phyloP scores from a whole-genome alignment of 179 eudicot genomes.

The Beta corolliflora region DNA sequence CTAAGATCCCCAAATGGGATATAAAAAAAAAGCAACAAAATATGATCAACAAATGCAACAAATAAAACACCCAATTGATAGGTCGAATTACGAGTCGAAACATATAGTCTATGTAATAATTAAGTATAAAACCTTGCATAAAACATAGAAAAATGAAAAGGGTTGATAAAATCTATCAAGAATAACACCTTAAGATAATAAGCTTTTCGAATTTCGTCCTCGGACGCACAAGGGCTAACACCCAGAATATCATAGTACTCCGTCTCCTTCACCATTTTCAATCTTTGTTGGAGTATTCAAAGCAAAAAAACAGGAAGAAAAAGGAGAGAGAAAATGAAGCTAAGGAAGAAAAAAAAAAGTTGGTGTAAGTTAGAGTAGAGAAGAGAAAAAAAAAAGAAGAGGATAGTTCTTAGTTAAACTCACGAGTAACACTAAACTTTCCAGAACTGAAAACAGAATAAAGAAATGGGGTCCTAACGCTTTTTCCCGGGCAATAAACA shows the following conservation, averaged over 20 bases:
- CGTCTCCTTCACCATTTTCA: slow-evolving; percentile 69
- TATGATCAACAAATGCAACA: background rate
- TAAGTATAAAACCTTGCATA: background rate
- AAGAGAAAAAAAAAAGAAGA: too few relatives aligned
- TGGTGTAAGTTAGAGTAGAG: too few relatives aligned
- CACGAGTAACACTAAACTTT: slow-evolving; percentile 68
- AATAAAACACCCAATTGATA: background rate
- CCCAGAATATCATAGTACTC: slow-evolving; percentile 84
- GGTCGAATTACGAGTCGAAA: background rate
- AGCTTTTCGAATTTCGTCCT: slow-evolving; percentile 84
- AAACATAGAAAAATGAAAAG: background rate
- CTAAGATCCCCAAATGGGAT: background rate
- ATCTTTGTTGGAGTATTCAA: background rate
- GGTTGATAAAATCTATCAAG: background rate
- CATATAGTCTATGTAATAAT: background rate
- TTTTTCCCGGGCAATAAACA: slow-evolving; percentile 78
- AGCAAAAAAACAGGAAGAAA: slow-evolving; percentile 10
- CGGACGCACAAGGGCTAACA: slow-evolving; percentile 66
- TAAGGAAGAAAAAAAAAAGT: too few relatives aligned
- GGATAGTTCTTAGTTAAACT: too few relatives aligned
- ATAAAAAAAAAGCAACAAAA: background rate
- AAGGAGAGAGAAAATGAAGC: slow-evolving; percentile 2
- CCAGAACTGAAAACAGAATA: slow-evolving; percentile 50
- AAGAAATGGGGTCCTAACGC: slow-evolving; percentile 45
- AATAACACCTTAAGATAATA: slow-evolving; percentile 74